A percentile compares a stretch with the other conserved stretches of the same genome.
Conservation (phyloP, 805 yeast species). For the Metschnikowia drakensbergensis region DNA sequence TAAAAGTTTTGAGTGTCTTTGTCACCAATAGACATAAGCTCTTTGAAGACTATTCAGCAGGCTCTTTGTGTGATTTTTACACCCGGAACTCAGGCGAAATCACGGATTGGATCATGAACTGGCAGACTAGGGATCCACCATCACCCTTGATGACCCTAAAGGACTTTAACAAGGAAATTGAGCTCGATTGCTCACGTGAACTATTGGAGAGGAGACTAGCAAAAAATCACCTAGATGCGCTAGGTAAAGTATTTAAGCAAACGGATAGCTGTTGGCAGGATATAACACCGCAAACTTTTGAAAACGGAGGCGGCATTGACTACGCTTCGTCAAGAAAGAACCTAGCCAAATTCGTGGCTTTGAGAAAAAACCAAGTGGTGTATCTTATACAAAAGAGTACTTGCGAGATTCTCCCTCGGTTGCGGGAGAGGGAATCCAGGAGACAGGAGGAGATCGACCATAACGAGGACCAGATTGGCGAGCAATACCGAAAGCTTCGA, state of each 20-base stretch:
- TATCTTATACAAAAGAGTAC: conserved; percentile 14
- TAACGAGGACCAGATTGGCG: conserved; percentile 40
- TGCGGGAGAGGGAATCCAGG: conserved; percentile 25
- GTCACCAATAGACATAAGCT: conserved; percentile 28
- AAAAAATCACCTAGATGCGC: conserved; percentile 9
- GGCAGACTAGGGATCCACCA: conserved; percentile 20
- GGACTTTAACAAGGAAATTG: conserved; percentile 20
- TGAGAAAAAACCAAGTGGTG: conserved; percentile 22
- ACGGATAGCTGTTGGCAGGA: not conserved
- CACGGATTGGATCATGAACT: conserved; percentile 25
- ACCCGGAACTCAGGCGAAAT: conserved; percentile 28
- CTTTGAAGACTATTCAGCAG: conserved; percentile 14
- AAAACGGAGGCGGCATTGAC: conserved; percentile 9
- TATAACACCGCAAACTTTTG: not conserved
- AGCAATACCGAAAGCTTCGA: conserved; percentile 35
- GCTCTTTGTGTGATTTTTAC: conserved; percentile 24
- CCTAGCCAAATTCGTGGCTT: conserved; percentile 26
- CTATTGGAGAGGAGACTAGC: conserved; percentile 16
- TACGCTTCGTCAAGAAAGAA: conserved; percentile 28
- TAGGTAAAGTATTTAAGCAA: conserved; percentile 7
- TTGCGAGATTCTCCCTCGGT: conserved; percentile 18
- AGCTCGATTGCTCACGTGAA: conserved; percentile 21
- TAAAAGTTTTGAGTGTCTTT: conserved; percentile 26
- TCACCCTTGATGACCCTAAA: conserved; percentile 16
- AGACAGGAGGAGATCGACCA: conserved; percentile 32